Base-by-base conservation (phyloP, 768 basidiomycete species). In the Amanita rimosa region DNA sequence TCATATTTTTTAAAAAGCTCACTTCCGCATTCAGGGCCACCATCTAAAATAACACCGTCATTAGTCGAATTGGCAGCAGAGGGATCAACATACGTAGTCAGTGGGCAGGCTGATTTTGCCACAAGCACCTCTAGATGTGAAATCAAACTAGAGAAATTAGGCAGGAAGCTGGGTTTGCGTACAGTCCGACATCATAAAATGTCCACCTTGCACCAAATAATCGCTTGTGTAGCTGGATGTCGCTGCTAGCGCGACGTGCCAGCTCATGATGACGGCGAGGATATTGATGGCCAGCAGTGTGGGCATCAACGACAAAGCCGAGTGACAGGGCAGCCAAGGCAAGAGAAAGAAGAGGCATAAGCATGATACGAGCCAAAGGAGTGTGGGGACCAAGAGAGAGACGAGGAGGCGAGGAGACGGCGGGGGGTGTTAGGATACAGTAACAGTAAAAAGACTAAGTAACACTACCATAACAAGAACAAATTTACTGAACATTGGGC, bases 171-270 rank as follows among this genome's bases (percentile, higher is more conserved):
- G 40, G 49, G 48, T n/a, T 41, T 29, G 54, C 63, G 52, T 52
- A 78, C 78, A 74, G 55, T 50, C 78, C 78, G 49, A 72, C 74
- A 37, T 71, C 69, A 57, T 81, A 83, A 54, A 66, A 83, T 11
- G 79, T 75, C 63, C 74, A 75, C 46, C 70, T 70, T 2, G 73
- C 61, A 47, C 53, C 49, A 34, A 52, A 45, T 48, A 56, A 68
- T 7, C 75, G 70, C 53, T 67, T 69, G 33, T 64, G 62, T 41
- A 75, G 55, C 14, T 61, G 57, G 3, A 74, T 58, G 48, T 72
- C 64, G 21, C 68, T 68, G 39, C 64, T 61, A 33, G 69, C 67
- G 19, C 77, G 75, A 41, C 64, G 68, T 13, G 75, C 74, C 39
- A 81, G 55, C 35, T 74, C 72, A 47, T 71, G 66, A 46, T 71